Evolutionary conservation across 352 stramenopile species (phyloP), one percentile per base, ranked within the genome.

Genomic region (Phytophthora litchii): DNA sequence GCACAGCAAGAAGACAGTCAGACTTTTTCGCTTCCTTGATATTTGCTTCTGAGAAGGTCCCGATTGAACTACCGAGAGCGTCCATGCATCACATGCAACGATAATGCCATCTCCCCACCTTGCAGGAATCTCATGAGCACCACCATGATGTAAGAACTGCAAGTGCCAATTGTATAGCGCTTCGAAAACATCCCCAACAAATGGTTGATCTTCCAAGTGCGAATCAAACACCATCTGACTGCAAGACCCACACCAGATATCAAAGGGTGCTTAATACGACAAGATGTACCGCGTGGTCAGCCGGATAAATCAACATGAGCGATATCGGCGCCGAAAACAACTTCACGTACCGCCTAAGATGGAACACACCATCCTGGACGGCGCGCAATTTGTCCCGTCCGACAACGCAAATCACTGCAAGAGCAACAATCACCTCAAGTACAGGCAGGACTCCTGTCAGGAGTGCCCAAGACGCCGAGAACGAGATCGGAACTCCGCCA

Each of bases 151-250:
- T n/a, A n/a, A n/a, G n/a, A n/a, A n/a, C n/a, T n/a, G n/a, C n/a
- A n/a, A n/a, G n/a, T n/a, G n/a, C n/a, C n/a, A n/a, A n/a, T n/a
- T 47, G 37, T 64, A 64, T 3, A 64, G 20, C 3, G 55, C 55
- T 25, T 64, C 53, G 40, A 64, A 64, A 1, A 64, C 23, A 32
- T 64, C 40, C 29, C 58, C 56, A 10, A 51, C 9, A 7, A 59
- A 42, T 61, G 29, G 12, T 9, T 45, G 17, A 9, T 74, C 41
- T 53, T 68, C 44, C 11, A 59, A 40, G 17, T 80, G 59, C 7
- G 38, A 55, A 4, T 61, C 70, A 17, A 53, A 64, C 8, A 67
- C 64, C 10, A 77, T 52, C 76, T 78, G 25, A 83, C 45, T 2
- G 25, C 9, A 2, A 74, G 13, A 13, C 75, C 75, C n/a, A 83